Evolutionary conservation across 2,329 filamentous ascomycete species (phyloP), one percentile per base, ranked within the genome.

Genomic region (Balansia obtecta): DNA sequence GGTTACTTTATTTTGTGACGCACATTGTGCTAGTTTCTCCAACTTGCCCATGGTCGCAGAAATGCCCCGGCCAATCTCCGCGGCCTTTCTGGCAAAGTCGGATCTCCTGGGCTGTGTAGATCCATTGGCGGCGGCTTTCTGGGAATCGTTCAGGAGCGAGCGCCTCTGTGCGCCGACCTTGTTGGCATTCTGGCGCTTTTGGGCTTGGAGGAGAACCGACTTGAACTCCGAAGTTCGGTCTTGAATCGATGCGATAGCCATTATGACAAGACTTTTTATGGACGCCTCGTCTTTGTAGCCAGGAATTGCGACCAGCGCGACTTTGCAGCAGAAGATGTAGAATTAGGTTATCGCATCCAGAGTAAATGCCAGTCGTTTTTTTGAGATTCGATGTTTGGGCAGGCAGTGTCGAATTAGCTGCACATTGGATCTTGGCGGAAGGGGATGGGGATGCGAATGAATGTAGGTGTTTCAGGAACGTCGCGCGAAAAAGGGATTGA

Each of bases 141-240:
- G 83, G 44, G 82, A 75, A 59, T 86, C 81, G 45, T 78, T 82
- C 53, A 95, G 75, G 47, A 96, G 80, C 41, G 86, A 88, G 64
- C 89, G 84, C 58, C 86, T 80, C 68, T 94, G 87, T 33, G 85
- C 76, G 60, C 86, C 81, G 48, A 85, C 75, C 71, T 94, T 95
- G 53, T 80, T 81, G 11, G 83, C 77, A 33, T 83, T 82, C 61
- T 93, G 82, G 56, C 83, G 80, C 63, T 84, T 86, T 69, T 95
- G 88, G 48, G 88, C 86, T 65, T 95, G 88, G 44, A 80, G 75
- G 55, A 97, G 80, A 62, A 97, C 94, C 56, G 89, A 86, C 66
- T 84, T 85, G 77, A 98, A 98, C 76, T 98, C 93, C 63, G 82
- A 79, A 52, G 93, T 98, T 63, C 93, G 88, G 73, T 98, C 93